phyloP scores from a whole-genome alignment of 345 rosid species.

The Carallia brachiata region DNA sequence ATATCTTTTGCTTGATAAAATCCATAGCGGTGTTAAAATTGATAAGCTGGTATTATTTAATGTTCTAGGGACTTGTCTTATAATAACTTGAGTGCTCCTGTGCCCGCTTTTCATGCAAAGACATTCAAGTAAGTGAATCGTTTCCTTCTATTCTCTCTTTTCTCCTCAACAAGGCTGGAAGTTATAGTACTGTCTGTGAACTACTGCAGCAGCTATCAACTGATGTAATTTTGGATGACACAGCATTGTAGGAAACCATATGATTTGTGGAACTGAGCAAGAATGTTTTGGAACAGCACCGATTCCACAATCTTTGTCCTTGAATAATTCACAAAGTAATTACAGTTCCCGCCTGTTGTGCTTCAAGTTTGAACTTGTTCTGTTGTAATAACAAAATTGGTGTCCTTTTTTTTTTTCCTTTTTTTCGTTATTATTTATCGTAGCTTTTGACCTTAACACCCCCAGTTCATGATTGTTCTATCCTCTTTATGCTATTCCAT shows the following conservation, averaged over 20 bases:
- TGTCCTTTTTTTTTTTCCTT: background rate
- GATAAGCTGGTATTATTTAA: background rate
- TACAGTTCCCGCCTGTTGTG: conserved; percentile 10
- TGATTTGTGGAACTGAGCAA: conserved; percentile 69
- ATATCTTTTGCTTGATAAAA: background rate
- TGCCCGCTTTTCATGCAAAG: conserved; percentile 32
- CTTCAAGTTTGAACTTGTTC: no score
- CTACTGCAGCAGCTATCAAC: conserved; percentile 4
- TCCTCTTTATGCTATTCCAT: background rate
- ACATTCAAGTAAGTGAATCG: conserved; percentile 52
- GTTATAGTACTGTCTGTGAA: background rate
- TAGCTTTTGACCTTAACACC: conserved; percentile 14
- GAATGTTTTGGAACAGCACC: conserved; percentile 63
- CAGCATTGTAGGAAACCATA: conserved; percentile 83
- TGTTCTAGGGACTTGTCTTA: conserved; percentile 39
- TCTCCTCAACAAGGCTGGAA: conserved; percentile 10
- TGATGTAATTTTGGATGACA: conserved; percentile 5
- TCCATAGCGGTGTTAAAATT: background rate
- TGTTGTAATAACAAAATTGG: background rate
- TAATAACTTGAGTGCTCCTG: conserved; percentile 41
- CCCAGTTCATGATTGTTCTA: conserved; percentile 13
- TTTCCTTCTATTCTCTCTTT: no score
- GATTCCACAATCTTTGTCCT: conserved; percentile 39
- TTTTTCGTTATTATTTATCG: background rate
- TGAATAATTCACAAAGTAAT: conserved; percentile 58